These are phyloP conservation scores for Clarireedia hainanense DNA, from an alignment of 2,329 filamentous ascomycete species.

Conservation along the genomic window DNA sequence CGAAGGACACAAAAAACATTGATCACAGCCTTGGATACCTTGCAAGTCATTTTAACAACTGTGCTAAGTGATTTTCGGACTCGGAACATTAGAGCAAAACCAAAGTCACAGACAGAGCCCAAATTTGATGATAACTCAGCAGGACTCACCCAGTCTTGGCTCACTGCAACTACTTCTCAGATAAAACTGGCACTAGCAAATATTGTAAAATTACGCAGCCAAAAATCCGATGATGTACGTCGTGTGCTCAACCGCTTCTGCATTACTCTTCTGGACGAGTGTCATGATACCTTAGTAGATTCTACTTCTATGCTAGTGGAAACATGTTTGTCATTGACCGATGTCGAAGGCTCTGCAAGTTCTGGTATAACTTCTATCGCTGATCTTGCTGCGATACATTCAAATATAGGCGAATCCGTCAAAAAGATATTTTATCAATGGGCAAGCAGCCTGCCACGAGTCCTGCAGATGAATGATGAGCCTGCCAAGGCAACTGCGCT, in stretches of 20 bases:
- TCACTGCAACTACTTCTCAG: slow-evolving; percentile 71
- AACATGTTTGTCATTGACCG: slow-evolving; percentile 64
- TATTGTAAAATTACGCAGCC: slow-evolving; percentile 65
- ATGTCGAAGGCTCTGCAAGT: slow-evolving; percentile 34
- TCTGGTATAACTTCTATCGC: slow-evolving; percentile 41
- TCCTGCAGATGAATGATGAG: slow-evolving; percentile 81
- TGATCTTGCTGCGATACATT: slow-evolving; percentile 55
- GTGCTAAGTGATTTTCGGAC: slow-evolving; percentile 52
- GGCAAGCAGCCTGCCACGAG: slow-evolving; percentile 69
- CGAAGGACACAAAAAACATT: slow-evolving; percentile 57
- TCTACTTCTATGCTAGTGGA: slow-evolving; percentile 69
- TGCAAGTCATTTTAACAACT: slow-evolving; percentile 46
- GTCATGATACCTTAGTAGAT: slow-evolving; percentile 61
- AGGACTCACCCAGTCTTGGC: slow-evolving; percentile 50
- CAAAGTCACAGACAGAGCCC: slow-evolving; percentile 20
- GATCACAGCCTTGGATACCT: slow-evolving; percentile 48
- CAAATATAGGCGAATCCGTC: slow-evolving; percentile 53
- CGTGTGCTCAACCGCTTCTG: slow-evolving; percentile 63
- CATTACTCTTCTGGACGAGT: slow-evolving; percentile 68
- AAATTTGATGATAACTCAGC: slow-evolving; percentile 29
- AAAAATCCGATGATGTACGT: slow-evolving; percentile 62
- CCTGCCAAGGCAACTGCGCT: slow-evolving; percentile 65
- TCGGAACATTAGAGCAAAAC: slow-evolving; percentile 29
- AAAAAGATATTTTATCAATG: slow-evolving; percentile 71
- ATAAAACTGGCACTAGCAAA: slow-evolving; percentile 75